Base-by-base conservation (phyloP, 257 asterid species). In the Solanum sitiens region DNA sequence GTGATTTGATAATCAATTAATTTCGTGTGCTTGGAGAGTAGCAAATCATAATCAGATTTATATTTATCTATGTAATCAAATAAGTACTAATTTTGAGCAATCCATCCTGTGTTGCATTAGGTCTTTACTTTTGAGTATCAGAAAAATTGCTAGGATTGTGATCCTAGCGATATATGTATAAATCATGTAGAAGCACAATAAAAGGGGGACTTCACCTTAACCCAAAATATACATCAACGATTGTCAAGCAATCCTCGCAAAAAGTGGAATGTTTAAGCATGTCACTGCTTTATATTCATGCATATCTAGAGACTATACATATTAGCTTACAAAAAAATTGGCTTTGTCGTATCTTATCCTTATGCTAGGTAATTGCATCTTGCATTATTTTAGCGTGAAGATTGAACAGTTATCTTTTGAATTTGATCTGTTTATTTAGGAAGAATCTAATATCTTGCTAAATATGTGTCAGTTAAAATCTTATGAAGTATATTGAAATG, bases 401-500 rank as follows among this genome's bases (percentile, higher is more conserved):
- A 79, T 27, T 20, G 85, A 79, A 61, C 67, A 27, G n/a, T 25
- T 79, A 37, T 45, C 67, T 45, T 45, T 16, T 79, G 67, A 45
- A 79, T 47, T 79, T 79, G 67, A 79, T 27, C 67, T 27, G 42
- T 16, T 79, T 27, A 45, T 79, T 27, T 27, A 1, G 67, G 67
- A 79, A 45, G 85, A 79, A 79, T 6, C 16, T 79, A 79, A 16
- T 45, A 27, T 16, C 65, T 7, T 77, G 40, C 40, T 15, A 76
- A 45, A 2, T 16, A 45, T 45, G 15, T 45, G 10, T 8, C 67
- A 45, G 8, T 45, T 77, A 44, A 13, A 14, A 50, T 79, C 85
- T 77, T 77, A 42, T 77, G 84, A 77, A 77, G 84, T 65, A 44
- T 44, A 14, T 14, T 27, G 14, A 77, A 76, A 77, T 44, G 39